Base-by-base conservation (phyloP, 768 basidiomycete species). In the Xerocomellus chrysenteron region DNA sequence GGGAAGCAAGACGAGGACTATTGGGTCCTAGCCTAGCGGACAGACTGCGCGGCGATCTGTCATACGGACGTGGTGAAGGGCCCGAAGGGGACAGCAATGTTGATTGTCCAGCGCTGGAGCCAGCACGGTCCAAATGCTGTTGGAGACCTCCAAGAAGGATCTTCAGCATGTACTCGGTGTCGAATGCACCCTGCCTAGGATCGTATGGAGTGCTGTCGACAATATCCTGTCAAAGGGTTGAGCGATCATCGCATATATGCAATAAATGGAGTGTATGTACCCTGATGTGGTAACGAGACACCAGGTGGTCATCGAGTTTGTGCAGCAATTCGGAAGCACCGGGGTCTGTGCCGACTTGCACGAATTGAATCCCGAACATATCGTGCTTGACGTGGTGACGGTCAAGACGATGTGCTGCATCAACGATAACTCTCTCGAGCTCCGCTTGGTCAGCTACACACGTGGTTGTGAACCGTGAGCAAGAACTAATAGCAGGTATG, bases 361-460 rank as follows among this genome's bases (percentile, higher is more conserved):
- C 68, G 39, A 82, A 77, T 41, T 78, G 76, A 30, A 81, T 68
- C 11, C 79, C 76, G 6, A 81, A 69, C 66, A 76, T 75, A n/a
- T 71, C 67, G 2, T 71, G 62, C 26, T 67, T 75, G 50, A 70
- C 67, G 4, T 63, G 63, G 1, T 65, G 69, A 37, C 65, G 65
- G 47, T 80, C 78, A 19, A 79, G 73, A 30, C 76, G 67, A 30
- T 70, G 70, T 3, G 78, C 78, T 17, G 71, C 65, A 6, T 69
- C 65, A 16, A 78, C 70, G 11, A 79, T 68, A 2, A 71, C 69
- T 8, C 54, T 58, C 47, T 67, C 62, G 9, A 72, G 60, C 1
- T 68, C 64, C 10, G 43, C 53, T 24, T 63, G 68, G 60, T 69
- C 73, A 54, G 58, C 75, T 73, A 41, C n/a, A 33, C 37, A 10